Evolutionary conservation across 106 monocot species (phyloP).

Genomic region (Amphibolis antarctica): DNA sequence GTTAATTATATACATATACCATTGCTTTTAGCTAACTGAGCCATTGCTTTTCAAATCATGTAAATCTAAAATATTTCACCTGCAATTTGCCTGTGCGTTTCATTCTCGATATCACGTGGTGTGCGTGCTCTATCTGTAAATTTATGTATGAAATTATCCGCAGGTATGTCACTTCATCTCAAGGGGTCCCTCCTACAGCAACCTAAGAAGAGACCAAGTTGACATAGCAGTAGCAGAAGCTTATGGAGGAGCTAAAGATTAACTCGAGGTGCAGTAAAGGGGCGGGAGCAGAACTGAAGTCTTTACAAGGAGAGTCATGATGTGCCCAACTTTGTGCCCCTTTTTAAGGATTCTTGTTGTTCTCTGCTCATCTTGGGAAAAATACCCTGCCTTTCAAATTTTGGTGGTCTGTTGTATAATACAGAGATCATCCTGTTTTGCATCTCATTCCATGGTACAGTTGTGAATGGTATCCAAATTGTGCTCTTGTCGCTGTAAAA

Average conservation of each 20-base stretch:
- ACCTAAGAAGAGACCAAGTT: background rate
- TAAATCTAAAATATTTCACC: too few relatives aligned
- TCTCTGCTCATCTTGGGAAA: slow-evolving; percentile 1
- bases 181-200: background rate
- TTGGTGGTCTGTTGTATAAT: background rate
- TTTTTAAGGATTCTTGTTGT: slow-evolving; percentile 1
- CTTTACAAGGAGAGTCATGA: background rate
- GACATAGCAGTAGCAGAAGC: background rate
- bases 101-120: background rate
- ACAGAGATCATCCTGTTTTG: too few relatives aligned
- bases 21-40: too few relatives aligned
- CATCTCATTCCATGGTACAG: background rate
- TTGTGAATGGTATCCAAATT: background rate
- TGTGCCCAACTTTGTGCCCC: background rate
- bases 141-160: background rate
- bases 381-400: background rate
- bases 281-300: background rate
- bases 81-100: too few relatives aligned
- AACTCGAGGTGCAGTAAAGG: background rate
- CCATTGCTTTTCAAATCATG: too few relatives aligned
- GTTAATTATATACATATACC: too few relatives aligned
- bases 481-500: background rate
- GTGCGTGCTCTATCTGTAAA: too few relatives aligned
- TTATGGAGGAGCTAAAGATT: background rate
- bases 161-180: background rate